Conservation (phyloP, 495 filamentous ascomycete genomes). For the Astrocystis sublimbata region DNA sequence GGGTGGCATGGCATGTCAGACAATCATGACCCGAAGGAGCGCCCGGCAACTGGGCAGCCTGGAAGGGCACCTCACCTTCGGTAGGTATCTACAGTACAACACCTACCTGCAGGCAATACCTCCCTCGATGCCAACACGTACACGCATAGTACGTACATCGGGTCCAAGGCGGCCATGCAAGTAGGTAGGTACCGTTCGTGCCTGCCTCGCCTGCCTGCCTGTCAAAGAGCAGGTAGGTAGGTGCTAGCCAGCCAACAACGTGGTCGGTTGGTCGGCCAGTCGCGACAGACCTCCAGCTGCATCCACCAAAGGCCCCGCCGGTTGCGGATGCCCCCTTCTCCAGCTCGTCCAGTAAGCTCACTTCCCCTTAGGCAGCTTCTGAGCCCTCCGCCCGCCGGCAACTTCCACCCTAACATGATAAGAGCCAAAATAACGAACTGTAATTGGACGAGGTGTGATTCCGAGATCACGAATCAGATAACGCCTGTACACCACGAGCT, state of each 20-base stretch:
- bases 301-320: conserved; percentile 5
- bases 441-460: conserved; percentile 6
- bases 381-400: not conserved
- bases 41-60: no score
- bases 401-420: not conserved
- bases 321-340: conserved; percentile 13
- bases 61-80: not conserved
- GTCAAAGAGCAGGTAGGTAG: no score
- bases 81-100: no score
- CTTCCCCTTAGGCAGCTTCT: no score
- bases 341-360: conserved; percentile 5
- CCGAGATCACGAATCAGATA: conserved; percentile 45
- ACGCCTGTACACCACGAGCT: conserved; percentile 43
- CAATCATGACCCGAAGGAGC: not conserved
- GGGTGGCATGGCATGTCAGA: not conserved
- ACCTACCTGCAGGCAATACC: not conserved
- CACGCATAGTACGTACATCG: no score
- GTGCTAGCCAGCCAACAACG: not conserved
- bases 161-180: no score
- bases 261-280: conserved; percentile 3
- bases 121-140: no score
- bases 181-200: not conserved
- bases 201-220: no score
- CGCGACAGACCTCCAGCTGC: not conserved
- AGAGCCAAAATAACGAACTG: not conserved